phyloP scores from a whole-genome alignment of 805 yeast species.

The Maudiozyma barnettii region DNA sequence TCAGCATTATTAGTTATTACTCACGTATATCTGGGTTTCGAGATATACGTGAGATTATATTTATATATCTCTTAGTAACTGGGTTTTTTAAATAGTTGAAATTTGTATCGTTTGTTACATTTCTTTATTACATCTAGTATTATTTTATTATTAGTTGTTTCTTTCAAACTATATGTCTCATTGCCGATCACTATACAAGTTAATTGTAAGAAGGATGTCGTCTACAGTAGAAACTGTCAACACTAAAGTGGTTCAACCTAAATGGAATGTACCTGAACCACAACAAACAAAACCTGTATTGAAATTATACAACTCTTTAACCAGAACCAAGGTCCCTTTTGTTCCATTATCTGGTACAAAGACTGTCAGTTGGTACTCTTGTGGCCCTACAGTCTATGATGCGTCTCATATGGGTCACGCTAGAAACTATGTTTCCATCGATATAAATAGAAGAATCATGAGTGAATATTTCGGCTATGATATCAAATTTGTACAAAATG shows the following conservation, averaged over 20 bases:
- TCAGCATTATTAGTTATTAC: too few relatives aligned
- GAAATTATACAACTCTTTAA: conserved; percentile 72
- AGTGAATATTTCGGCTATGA: conserved; percentile 89
- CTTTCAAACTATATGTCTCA: too few relatives aligned
- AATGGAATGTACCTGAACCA: conserved; percentile 38
- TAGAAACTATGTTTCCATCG: conserved; percentile 89
- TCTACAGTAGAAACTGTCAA: conserved; percentile 4
- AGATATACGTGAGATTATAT: too few relatives aligned
- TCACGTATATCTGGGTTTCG: too few relatives aligned
- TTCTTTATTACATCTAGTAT: not conserved
- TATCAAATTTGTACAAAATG: conserved; percentile 84
- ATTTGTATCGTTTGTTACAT: not conserved
- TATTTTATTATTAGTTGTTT: not conserved
- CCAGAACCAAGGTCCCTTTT: conserved; percentile 71
- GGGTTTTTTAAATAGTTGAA: too few relatives aligned
- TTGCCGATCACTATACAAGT: not conserved
- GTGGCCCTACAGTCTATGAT: conserved; percentile 98
- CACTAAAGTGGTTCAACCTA: conserved; percentile 38
- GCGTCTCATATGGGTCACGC: conserved; percentile 98
- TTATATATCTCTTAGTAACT: too few relatives aligned
- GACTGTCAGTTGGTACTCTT: conserved; percentile 86
- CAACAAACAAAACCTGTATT: conserved; percentile 34
- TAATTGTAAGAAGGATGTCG: not conserved
- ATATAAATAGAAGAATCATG: conserved; percentile 80
- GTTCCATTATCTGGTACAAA: conserved; percentile 51